Evolutionary conservation across 805 yeast genomes (phyloP), one percentile per base, ranked within the genome.

Genomic region (Candida namnaoensis): DNA sequence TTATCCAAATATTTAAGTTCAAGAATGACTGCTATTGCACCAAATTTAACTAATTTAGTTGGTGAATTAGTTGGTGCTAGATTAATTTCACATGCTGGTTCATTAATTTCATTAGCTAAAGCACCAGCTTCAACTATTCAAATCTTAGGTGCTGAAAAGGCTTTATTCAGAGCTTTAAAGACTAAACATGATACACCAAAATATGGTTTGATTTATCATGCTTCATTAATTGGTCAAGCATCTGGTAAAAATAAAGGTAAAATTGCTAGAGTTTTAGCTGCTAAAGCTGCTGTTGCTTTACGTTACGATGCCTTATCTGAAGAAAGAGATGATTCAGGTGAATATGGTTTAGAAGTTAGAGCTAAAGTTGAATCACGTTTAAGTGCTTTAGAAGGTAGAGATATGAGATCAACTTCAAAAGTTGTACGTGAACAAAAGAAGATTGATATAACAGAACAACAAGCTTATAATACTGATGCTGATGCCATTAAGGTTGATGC

Each of bases 41-140:
- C 99, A 62, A 93, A 93, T 67, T 75, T 91, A 62, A 88, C 97
- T 39, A 82, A 93, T 38, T 76, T 93, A 54, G 95, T 93, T 48
- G 99, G 99, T 61, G 99, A 93, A 72, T 79, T 93, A 53, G 95
- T 93, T 39, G 99, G 99, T 68, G 99, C 99, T 47, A 80, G 99
- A 70, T 77, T 93, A 62, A 93, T 93, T 63, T 93, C 99, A 36
- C 99, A 93, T 65, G 82, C 98, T 41, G 99, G 99, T 58, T 86
- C 96, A 52, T 72, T 93, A 56, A 82, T 90, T 56, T 87, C 95
- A 44, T 75, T 93, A 56, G 95, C 99, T 52, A 93, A 93, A 72
- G 95, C 97, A 39, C 98, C 99, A 53, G 98, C 99, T 47, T 93
- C 99, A 23, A 93, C 99, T 44, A 83, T 93, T 50, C 99, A 93